Base-by-base conservation (phyloP, 495 filamentous ascomycete species). In the Evansstolkia leycettana region DNA sequence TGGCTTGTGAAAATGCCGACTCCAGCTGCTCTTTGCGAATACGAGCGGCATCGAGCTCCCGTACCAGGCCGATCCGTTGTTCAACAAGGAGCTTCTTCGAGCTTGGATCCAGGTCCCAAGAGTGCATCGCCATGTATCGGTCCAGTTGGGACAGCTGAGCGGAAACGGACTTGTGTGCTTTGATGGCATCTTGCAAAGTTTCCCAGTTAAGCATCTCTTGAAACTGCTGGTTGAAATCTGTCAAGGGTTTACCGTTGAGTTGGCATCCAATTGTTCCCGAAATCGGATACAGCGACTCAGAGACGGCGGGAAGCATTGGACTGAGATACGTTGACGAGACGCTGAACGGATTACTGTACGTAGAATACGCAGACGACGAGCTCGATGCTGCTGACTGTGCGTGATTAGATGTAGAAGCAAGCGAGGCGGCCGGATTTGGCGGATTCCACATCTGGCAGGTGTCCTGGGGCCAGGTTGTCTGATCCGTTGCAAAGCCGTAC, bases 91-190 rank as follows among this genome's bases (percentile, higher is more conserved):
- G 33, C 7, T 50, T 43, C 37, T 62, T 59, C 2, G 51, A 47
- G 8, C 45, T 31, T 10, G 50, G 38, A 8, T 49, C 50, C 17
- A 66, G 45, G 19, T 61, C 48, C 43, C 59, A 60, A 7, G 48
- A 46, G 34, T 61, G 49, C 16, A 66, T 36, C 7, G 62, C 62
- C 39, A 58, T 58, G 25, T 64, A 47, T 33, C 56, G 51, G 28
- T 66, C 60, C 9, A 66, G 40, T 10, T 43, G 51, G 1, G 46
- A 47, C 2, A 66, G 52, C 20, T 63, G 41, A 1, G 41, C 34
- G 8, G 51, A 52, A 28, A 64, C 43, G n/a, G 28, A 31, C 5
- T 49, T 47, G 30, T 52, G 45, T 18, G 46, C 45, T 27, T 55
- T 52, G 2, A 34, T 39, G 24, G 42, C 40, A 17, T 51, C 44